Evolutionary conservation across 2,329 filamentous ascomycete species (phyloP), one percentile per base, ranked within the genome.

Genomic region (Simplicillium aogashimaense): DNA sequence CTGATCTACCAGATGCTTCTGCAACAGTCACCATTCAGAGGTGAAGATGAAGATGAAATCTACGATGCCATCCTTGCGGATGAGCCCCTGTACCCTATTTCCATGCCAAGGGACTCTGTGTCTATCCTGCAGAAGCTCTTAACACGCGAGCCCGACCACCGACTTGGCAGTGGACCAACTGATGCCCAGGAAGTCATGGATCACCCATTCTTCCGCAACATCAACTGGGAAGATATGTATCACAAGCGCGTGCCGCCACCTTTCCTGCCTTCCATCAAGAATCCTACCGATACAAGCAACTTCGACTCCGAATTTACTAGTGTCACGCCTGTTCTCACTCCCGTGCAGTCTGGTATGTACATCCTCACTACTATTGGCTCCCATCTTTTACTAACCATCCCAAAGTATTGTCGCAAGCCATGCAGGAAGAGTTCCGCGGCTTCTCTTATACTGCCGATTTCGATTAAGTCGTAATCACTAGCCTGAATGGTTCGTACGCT

Each of bases 1-100:
- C 69, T 98, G 53, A 98, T 98, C 54, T 98, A 98, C 68, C 92
- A 98, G 63, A 98, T 98, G 94, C 83, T 98, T 42, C 78, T 98
- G 37, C 94, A 98, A 58, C 94, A 98, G 61, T 97, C 90, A 25
- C 92, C 92, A 0, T 98, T 98, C 83, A 83, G 92, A 53, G 92
- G 92, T 55, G 94, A 98, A 61, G 92, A 98, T 53, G 94, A 98
- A 58, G 92, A 98, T 58, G 92, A 98, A 65, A 98, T 98, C 47
- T 98, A 98, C 68, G 92, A 98, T 54, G 90, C 92, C 29, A 97
- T 98, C 66, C 77, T 98, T 34, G 88, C 90, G 7, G 92, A 98
- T 58, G 92, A 98, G 65, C 92, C 92, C 29, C 74, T 98, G 11
- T 98, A 98, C 59, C 92, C 92, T 10, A 97, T 98, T 49, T 88